Conservation (phyloP, 2,329 filamentous ascomycete species). For the Shiraia bambusicola region DNA sequence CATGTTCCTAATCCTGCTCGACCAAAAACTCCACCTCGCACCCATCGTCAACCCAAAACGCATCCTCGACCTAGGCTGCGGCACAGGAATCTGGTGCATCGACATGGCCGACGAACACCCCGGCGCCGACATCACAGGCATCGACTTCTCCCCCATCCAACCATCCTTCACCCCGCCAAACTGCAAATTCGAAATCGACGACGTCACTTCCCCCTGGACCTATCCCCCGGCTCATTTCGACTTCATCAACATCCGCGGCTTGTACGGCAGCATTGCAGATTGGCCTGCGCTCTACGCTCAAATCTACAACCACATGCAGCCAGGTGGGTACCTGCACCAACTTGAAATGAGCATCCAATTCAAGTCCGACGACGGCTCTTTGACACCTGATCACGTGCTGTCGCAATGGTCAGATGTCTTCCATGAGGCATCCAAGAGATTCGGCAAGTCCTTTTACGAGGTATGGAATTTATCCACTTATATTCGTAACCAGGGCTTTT, state of each 20-base stretch:
- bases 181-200: conserved; percentile 50
- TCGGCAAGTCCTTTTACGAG: conserved; percentile 31
- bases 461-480: conserved; percentile 29
- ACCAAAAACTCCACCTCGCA: conserved; percentile 27
- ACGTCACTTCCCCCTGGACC: conserved; percentile 45
- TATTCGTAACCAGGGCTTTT: conserved; percentile 30
- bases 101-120: conserved; percentile 30
- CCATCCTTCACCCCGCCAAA: conserved; percentile 49
- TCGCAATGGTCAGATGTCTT: conserved; percentile 29
- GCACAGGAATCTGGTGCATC: conserved; percentile 34
- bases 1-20: conserved; percentile 26
- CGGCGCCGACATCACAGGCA: conserved; percentile 46
- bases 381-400: conserved; percentile 33
- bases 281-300: conserved; percentile 45
- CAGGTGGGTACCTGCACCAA: conserved; percentile 45
- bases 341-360: conserved; percentile 47
- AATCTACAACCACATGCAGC: conserved; percentile 28
- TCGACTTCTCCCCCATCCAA: conserved; percentile 52
- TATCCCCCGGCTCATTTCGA: conserved; percentile 34
- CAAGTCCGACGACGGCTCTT: conserved; percentile 42
- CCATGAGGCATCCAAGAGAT: conserved; percentile 24
- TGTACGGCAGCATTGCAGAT: conserved; percentile 47
- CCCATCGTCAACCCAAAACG: conserved; percentile 21
- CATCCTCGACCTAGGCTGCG: conserved; percentile 29
- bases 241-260: conserved; percentile 47